A percentile compares a stretch with the other conserved stretches of the same genome.
These are phyloP conservation scores for Termitomyces titanicus DNA, from an alignment of 768 basidiomycete species.

Conservation along the genomic window DNA sequence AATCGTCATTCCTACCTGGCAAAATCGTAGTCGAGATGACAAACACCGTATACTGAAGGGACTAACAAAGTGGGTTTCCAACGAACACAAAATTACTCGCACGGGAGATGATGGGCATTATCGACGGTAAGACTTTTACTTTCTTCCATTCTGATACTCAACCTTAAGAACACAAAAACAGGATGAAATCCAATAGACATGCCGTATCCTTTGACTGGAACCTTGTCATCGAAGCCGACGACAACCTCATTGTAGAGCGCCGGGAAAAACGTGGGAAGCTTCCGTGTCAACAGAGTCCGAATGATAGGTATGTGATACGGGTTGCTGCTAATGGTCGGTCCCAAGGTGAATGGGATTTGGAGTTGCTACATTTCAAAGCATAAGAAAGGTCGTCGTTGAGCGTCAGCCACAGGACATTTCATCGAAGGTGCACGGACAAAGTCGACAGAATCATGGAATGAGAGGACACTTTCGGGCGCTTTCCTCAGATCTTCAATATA, in stretches of 20 bases:
- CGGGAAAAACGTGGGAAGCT: not conserved
- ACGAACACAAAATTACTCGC: constrained; percentile 31
- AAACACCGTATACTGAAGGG: not conserved
- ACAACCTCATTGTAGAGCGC: not conserved
- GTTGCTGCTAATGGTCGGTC: not conserved
- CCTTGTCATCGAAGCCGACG: not conserved
- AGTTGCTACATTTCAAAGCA: not conserved
- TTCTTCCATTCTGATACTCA: constrained; percentile 21
- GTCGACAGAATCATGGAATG: not conserved
- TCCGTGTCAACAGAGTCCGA: not conserved
- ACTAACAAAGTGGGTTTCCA: constrained; percentile 28
- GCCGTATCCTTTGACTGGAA: not conserved
- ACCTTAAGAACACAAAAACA: not conserved
- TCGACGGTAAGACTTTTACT: constrained; percentile 14
- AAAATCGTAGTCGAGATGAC: not conserved
- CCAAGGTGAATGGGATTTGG: not conserved
- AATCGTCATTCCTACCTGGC: constrained; percentile 27
- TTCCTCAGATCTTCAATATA: constrained; percentile 23
- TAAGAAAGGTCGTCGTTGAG: constrained; percentile 36
- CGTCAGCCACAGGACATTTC: constrained; percentile 34
- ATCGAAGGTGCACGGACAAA: constrained; percentile 9
- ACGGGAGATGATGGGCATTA: constrained; percentile 28
- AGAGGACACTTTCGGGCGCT: not conserved
- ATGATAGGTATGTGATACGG: constrained; percentile 1
- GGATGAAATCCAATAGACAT: too few species aligned